Evolutionary conservation across 2,329 filamentous ascomycete genomes (phyloP), one percentile per base, ranked within the genome.

Genomic region (Penicillium olsonii): DNA sequence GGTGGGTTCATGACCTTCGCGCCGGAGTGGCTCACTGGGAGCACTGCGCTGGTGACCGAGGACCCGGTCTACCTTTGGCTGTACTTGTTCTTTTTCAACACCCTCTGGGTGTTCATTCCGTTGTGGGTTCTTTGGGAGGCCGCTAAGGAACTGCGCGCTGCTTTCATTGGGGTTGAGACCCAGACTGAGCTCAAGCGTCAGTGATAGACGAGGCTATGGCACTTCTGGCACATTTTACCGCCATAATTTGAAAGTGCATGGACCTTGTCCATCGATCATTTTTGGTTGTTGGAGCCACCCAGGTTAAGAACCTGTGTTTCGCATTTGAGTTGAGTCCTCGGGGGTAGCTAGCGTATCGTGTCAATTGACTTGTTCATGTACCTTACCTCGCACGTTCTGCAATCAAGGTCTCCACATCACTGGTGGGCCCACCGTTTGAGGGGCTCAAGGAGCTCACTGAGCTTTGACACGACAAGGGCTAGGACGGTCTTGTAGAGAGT

Each of bases 1-100:
- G 83, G 83, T 5, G 74, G 71, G 1, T 85, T 80, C 64, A 85
- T 85, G 82, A 85, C 83, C 0, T 86, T 86, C 66, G 79, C 77
- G 34, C 83, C 83, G 27, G 83, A 87, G 64, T 86, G 83, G 83
- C 65, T 87, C 56, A 81, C 75, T 2, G 83, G 80, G 0, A 80
- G 73, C 39, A 70, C 77, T 14, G 81, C 81, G 59, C 68, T 87
- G 47, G 78, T 82, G 53, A 82, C 78, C 0, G 75, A 74, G 24
- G 83, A 84, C 54, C 81, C 77, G 55, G 82, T 86, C 67, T 85
- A 83, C 61, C 64, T 82, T 64, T 85, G 82, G 80, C 67, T 86
- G 10, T 86, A 86, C 59, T 67, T 87, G 54, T 67, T 80, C 51
- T 84, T 85, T 67, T 86, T 86, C 70, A 87, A 87, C 61, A 79